Evolutionary conservation across 768 basidiomycete genomes (phyloP).

Genomic region (Hypholoma sublateritium): DNA sequence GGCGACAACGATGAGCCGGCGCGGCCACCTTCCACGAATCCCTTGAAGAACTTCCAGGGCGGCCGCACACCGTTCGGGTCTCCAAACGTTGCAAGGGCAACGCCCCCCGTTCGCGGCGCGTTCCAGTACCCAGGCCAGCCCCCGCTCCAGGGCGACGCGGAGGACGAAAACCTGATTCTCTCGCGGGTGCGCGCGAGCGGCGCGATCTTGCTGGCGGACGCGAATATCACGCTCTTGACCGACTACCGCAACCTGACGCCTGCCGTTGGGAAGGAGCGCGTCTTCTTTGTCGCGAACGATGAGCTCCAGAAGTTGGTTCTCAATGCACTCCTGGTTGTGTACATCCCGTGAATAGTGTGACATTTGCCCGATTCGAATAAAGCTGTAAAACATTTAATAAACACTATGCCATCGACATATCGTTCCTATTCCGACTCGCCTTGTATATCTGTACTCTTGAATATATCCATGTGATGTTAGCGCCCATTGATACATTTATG

Average conservation of each 20-base stretch:
- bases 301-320: slow-evolving; percentile 74
- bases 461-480: background rate
- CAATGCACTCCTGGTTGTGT: slow-evolving; percentile 73
- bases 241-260: slow-evolving; percentile 42
- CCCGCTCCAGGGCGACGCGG: slow-evolving; percentile 29
- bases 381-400: background rate
- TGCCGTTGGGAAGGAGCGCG: slow-evolving; percentile 62
- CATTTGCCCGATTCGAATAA: background rate
- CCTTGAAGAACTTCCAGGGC: slow-evolving; percentile 33
- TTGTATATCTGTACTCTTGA: background rate
- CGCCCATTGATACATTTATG: too few species aligned
- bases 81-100: slow-evolving; percentile 19
- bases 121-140: slow-evolving; percentile 42
- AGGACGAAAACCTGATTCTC: slow-evolving; percentile 39
- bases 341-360: slow-evolving; percentile 43
- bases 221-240: slow-evolving; percentile 61
- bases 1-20: slow-evolving; percentile 37
- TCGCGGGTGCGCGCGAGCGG: slow-evolving; percentile 66
- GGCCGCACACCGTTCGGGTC: slow-evolving; percentile 41
- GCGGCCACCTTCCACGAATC: slow-evolving; percentile 4
- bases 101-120: slow-evolving; percentile 39
- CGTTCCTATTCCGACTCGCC: background rate
- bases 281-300: slow-evolving; percentile 65
- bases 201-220: slow-evolving; percentile 60
- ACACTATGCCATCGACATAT: background rate